Evolutionary conservation across 2,329 filamentous ascomycete genomes (phyloP).

Genomic region (Lasiodiplodia hormozganensis): DNA sequence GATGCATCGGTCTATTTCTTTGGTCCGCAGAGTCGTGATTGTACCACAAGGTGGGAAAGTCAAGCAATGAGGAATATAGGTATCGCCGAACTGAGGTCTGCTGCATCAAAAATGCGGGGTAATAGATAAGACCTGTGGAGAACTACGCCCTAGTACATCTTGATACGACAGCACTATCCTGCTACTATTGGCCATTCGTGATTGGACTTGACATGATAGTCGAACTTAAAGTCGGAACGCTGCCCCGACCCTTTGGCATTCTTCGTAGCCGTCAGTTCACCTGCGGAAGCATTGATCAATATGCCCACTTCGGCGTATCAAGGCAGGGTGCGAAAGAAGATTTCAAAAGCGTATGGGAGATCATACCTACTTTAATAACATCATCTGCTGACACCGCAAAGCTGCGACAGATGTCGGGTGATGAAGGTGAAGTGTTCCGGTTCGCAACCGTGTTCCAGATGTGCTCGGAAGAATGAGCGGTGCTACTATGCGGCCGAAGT

Average conservation of each 20-base stretch:
- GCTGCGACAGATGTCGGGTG: not conserved
- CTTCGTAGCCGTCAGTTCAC: not conserved
- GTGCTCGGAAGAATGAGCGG: not conserved
- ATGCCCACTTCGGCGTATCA: not conserved
- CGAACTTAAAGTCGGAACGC: not conserved
- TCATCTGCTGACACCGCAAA: not conserved
- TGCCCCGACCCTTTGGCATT: not conserved
- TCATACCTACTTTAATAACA: not conserved
- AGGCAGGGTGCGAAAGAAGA: not conserved
- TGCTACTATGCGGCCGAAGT: not conserved
- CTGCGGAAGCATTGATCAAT: not conserved
- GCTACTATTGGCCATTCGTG: not conserved
- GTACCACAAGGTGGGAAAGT: not conserved
- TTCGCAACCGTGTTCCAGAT: not conserved
- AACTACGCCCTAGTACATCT: not conserved
- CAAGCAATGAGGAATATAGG: not conserved
- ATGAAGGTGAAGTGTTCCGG: conserved; percentile 7
- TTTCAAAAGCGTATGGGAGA: not conserved
- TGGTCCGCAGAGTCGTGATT: not conserved
- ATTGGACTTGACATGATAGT: not conserved
- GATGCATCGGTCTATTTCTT: not conserved
- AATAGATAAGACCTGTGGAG: not conserved
- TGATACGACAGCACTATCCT: not conserved
- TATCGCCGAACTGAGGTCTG: not conserved
- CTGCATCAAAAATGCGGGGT: not conserved